phyloP scores from a whole-genome alignment of 768 basidiomycete genomes.

The Rhodosporidiobolus odoratus region DNA sequence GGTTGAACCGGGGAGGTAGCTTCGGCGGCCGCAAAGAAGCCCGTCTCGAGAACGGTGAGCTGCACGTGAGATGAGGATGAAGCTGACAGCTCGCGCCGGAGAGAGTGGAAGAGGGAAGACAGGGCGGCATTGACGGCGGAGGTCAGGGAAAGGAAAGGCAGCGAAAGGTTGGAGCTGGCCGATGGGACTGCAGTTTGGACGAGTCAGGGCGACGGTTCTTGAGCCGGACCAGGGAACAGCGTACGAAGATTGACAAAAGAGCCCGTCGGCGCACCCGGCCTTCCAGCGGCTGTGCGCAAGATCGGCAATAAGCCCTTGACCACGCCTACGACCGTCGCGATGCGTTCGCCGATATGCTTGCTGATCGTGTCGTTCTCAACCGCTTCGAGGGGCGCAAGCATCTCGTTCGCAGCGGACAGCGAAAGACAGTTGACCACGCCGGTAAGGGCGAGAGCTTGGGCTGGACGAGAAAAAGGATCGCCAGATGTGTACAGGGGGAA shows the following conservation, averaged over 20 bases:
- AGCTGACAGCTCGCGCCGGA: constrained; percentile 33
- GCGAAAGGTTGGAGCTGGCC: constrained; percentile 13
- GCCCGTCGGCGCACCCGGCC: constrained; percentile 16
- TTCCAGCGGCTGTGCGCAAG: constrained; percentile 15
- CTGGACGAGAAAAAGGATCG: constrained; percentile 67
- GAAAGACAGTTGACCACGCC: constrained; percentile 68
- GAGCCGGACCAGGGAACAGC: neutral
- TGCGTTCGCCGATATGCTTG: constrained; percentile 17
- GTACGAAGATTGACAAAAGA: constrained; percentile 25
- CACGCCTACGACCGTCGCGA: constrained; percentile 21
- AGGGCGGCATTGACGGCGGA: constrained; percentile 25
- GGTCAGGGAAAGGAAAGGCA: constrained; percentile 32
- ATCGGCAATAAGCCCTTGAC: constrained; percentile 36
- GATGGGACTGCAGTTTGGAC: constrained; percentile 15
- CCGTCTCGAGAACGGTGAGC: constrained; percentile 27
- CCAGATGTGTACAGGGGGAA: constrained; percentile 74
- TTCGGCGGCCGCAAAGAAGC: constrained; percentile 15
- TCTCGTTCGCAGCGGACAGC: constrained; percentile 42
- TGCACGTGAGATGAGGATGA: neutral
- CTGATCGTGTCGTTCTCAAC: constrained; percentile 12
- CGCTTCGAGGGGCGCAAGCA: constrained; percentile 35
- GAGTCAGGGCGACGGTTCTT: neutral
- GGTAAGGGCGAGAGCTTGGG: constrained; percentile 57
- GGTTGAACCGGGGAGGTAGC: neutral
- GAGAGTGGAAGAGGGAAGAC: constrained; percentile 28